Evolutionary conservation across 225 moss, liverwort and hornwort genomes (phyloP).

Genomic region (Neckera pumila): DNA sequence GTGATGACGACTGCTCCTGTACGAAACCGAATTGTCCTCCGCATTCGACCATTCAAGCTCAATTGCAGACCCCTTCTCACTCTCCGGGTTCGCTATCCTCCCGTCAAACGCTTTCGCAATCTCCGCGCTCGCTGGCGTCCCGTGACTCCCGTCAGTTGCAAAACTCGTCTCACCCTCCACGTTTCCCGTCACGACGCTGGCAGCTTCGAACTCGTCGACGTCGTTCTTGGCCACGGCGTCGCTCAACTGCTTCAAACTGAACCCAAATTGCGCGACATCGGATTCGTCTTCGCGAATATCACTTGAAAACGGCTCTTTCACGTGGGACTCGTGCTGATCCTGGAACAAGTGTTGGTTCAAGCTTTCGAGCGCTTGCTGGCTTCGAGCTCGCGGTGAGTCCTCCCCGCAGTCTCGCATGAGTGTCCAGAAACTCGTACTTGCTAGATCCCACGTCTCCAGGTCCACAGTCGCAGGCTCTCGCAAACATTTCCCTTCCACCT

Average conservation of each 20-base stretch:
- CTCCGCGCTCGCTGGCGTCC: background rate
- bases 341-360: slow-evolving; percentile 1
- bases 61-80: background rate
- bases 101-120: background rate
- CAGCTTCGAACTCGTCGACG: background rate
- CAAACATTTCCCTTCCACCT: background rate
- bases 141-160: background rate
- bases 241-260: background rate
- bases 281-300: background rate
- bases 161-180: background rate
- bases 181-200: background rate
- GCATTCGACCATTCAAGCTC: background rate
- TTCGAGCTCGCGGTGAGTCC: background rate
- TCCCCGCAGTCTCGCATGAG: background rate
- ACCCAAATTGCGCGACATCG: background rate
- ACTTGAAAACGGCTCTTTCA: background rate
- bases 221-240: background rate
- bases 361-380: background rate
- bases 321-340: background rate
- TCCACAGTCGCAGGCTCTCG: background rate
- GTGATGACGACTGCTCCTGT: background rate
- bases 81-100: background rate
- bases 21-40: background rate
- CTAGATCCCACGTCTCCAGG: background rate
- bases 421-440: background rate